phyloP scores from a whole-genome alignment of 805 yeast species.

The Myxozyma neotropica region DNA sequence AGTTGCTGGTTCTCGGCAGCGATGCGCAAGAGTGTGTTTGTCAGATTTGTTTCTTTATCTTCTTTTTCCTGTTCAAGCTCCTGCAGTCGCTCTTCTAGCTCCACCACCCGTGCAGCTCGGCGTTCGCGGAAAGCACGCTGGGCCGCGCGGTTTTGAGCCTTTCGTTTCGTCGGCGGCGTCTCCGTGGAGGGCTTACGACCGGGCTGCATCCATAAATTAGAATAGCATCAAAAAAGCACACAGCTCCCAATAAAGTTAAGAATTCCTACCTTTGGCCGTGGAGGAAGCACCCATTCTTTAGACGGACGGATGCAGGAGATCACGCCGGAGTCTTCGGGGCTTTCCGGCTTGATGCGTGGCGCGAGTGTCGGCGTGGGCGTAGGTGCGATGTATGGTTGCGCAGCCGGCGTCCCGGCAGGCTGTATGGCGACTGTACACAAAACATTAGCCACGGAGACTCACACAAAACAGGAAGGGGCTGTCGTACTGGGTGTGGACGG shows the following conservation, averaged over 20 bases:
- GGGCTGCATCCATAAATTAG: conserved; percentile 41
- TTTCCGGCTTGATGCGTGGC: conserved; percentile 28
- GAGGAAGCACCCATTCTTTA: conserved; percentile 82
- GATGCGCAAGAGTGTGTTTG: conserved; percentile 34
- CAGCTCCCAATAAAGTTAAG: too few relatives aligned
- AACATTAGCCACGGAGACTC: too few relatives aligned
- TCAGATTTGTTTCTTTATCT: conserved; percentile 41
- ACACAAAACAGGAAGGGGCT: too few relatives aligned
- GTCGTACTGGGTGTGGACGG: conserved; percentile 26
- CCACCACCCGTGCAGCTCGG: conserved; percentile 78
- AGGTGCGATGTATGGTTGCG: conserved; percentile 3
- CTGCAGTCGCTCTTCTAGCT: conserved; percentile 68
- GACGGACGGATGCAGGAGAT: conserved; percentile 51
- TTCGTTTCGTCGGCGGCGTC: conserved; percentile 80
- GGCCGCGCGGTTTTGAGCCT: conserved; percentile 93
- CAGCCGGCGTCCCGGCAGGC: conserved; percentile 12
- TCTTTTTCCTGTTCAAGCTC: conserved; percentile 69
- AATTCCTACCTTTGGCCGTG: conserved; percentile 60
- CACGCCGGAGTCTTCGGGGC: conserved; percentile 6
- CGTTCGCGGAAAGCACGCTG: conserved; percentile 89
- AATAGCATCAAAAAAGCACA: too few relatives aligned
- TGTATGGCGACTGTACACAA: conserved; percentile 25
- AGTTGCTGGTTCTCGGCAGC: conserved; percentile 45
- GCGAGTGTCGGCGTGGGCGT: conserved; percentile 24
- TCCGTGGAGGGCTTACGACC: conserved; percentile 66